A percentile compares a stretch with the other conserved stretches of the same genome.
Conservation (phyloP, 2,329 filamentous ascomycete genomes). For the Trematosphaeria pertusa region DNA sequence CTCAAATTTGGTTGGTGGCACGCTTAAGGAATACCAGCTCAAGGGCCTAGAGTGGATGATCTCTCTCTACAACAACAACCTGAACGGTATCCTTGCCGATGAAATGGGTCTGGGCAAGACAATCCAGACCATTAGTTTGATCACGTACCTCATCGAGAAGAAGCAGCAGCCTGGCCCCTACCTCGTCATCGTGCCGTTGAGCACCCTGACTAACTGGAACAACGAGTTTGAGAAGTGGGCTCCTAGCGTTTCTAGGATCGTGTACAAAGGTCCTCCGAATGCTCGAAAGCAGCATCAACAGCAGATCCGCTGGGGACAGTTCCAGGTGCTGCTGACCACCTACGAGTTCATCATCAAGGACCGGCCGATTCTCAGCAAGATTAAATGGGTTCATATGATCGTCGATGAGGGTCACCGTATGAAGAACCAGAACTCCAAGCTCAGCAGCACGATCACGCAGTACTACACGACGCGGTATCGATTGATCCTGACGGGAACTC, state of each 20-base stretch:
- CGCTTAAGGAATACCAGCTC: constrained; percentile 94
- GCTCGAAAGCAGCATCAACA: constrained; percentile 89
- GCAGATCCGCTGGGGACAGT: constrained; percentile 90
- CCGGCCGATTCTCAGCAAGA: constrained; percentile 90
- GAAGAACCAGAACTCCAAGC: constrained; percentile 97
- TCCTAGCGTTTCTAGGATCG: constrained; percentile 81
- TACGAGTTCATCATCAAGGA: constrained; percentile 99
- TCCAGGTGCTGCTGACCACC: constrained; percentile 95
- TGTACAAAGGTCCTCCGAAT: constrained; percentile 95
- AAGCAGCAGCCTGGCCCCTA: constrained; percentile 93
- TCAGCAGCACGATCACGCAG: constrained; percentile 90
- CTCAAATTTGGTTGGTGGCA: constrained; percentile 85
- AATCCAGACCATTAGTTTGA: constrained; percentile 97
- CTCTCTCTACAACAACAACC: constrained; percentile 99
- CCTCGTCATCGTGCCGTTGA: constrained; percentile 94
- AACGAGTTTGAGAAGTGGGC: constrained; percentile 99
- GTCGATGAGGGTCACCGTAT: constrained; percentile 99
- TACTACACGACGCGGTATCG: constrained; percentile 97
- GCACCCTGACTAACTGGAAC: constrained; percentile 98
- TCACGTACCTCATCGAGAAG: constrained; percentile 95
- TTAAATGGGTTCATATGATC: constrained; percentile 99
- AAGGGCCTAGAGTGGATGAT: constrained; percentile 99
- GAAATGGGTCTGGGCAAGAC: constrained; percentile 99
- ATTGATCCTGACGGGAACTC: constrained; percentile 95
- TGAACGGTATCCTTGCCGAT: constrained; percentile 97